Base-by-base conservation (phyloP, 169 alveolate genomes). In the Eimeria sp. region DNA sequence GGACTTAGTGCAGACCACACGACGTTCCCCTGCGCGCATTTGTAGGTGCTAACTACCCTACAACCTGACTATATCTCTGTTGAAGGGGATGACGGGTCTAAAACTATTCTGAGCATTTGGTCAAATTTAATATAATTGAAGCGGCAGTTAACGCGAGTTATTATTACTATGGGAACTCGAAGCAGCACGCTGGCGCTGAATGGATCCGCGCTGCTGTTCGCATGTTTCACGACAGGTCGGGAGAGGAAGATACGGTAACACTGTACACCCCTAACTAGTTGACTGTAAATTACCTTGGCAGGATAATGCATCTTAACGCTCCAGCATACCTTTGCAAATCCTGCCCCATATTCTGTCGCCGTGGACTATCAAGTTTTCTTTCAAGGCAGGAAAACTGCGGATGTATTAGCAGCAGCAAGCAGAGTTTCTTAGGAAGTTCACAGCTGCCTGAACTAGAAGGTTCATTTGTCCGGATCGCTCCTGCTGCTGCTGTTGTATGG, bases 381-480 rank as follows among this genome's bases (percentile, higher is more conserved):
- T 33, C n/a, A 74, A 6, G 54, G 18, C 33, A 23, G 46, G 46
- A 9, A 78, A 52, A 30, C 33, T n/a, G 27, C 30, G 1, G 20
- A 46, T 8, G 18, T 25, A 54, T 56, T 83, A 83, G 60, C 90
- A 83, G 90, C 90, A 83, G 77, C 77, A 83, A 6, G 90, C 90
- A 16, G 90, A 58, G 90, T 83, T 83, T 18, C 90, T 54, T 58
- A 83, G 58, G 33, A 83, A 83, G 54, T 58, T 83, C 54, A 83
- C 90, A 58, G 90, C 90, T 25, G 90, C 90, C 77, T 83, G 90
- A 20, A 83, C 90, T 23, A 83, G 58, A 43, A 58, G 90, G 90
- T 56, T 60, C 90, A 83, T 83, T 11, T 83, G 90, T 11, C 25
- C 74, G 40, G 90, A 58, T 20, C 90, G 77, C 33, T 83, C 90